Evolutionary conservation across 257 asterid species (phyloP).

Genomic region (Solanum paucissectum): DNA sequence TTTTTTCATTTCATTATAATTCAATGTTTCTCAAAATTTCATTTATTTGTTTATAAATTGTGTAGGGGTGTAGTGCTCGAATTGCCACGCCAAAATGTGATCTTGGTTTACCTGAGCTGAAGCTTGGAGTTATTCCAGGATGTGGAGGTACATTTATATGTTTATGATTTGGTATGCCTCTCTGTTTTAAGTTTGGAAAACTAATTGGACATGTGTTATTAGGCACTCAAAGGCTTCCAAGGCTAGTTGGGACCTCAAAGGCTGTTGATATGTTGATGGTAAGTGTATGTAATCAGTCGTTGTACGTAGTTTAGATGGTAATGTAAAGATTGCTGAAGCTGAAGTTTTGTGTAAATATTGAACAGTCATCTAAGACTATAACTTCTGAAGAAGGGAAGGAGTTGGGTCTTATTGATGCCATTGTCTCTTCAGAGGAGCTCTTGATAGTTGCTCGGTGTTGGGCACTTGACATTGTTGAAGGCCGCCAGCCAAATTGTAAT

Average conservation of each 20-base stretch:
- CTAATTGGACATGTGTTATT: background rate
- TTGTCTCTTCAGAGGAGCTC: constrained; percentile 38
- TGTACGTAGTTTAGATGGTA: background rate
- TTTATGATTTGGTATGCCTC: background rate
- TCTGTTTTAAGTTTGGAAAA: background rate
- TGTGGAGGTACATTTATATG: constrained; percentile 36
- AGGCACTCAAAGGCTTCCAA: constrained; percentile 68
- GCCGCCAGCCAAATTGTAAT: constrained; percentile 29
- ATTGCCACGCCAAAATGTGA: constrained; percentile 45
- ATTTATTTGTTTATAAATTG: background rate
- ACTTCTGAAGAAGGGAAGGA: constrained; percentile 34
- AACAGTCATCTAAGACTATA: constrained; percentile 49
- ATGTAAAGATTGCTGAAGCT: background rate
- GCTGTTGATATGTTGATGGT: constrained; percentile 61
- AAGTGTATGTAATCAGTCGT: background rate
- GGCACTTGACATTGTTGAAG: constrained; percentile 45
- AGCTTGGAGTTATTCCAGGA: constrained; percentile 54
- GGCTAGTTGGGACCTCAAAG: constrained; percentile 50
- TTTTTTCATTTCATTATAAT: background rate
- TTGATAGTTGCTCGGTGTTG: constrained; percentile 36
- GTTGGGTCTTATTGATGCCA: constrained; percentile 45
- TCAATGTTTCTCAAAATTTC: background rate
- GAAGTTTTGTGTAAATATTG: background rate
- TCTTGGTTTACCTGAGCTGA: constrained; percentile 54
- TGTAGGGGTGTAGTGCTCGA: constrained; percentile 58